Conservation (phyloP, 2,329 filamentous ascomycete species). For the Ophiostoma sp. region DNA sequence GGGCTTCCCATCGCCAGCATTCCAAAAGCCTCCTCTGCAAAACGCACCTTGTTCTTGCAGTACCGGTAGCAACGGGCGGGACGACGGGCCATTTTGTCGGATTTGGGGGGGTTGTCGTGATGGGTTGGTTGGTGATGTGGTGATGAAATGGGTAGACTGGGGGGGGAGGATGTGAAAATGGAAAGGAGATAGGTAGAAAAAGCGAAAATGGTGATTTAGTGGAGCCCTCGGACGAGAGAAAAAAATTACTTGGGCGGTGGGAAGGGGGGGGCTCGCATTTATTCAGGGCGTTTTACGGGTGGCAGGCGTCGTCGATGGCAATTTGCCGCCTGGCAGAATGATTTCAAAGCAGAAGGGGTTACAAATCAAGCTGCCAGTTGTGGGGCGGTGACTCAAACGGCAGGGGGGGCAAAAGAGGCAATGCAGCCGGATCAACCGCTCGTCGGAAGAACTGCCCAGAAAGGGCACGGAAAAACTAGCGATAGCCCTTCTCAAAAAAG, state of each 20-base stretch:
- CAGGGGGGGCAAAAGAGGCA: conserved; percentile 8
- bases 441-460: conserved; percentile 24
- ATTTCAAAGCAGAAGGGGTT: conserved; percentile 11
- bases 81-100: conserved; percentile 96
- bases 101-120: conserved; percentile 36
- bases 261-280: not conserved
- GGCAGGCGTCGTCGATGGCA: not conserved
- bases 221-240: conserved; percentile 6
- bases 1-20: conserved; percentile 16
- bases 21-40: not conserved
- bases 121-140: conserved; percentile 28
- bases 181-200: conserved; percentile 27
- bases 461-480: conserved; percentile 23
- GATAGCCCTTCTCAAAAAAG: not conserved
- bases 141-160: conserved; percentile 15
- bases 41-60: conserved; percentile 99
- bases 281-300: not conserved
- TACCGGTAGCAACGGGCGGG: conserved; percentile 99
- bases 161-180: conserved; percentile 9
- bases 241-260: conserved; percentile 10
- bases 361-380: conserved; percentile 2
- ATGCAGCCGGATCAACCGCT: not conserved
- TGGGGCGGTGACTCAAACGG: conserved; percentile 11
- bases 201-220: conserved; percentile 19
- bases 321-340: conserved; percentile 1